Base-by-base conservation (phyloP, 345 rosid genomes). In the Alliaria petiolata region DNA sequence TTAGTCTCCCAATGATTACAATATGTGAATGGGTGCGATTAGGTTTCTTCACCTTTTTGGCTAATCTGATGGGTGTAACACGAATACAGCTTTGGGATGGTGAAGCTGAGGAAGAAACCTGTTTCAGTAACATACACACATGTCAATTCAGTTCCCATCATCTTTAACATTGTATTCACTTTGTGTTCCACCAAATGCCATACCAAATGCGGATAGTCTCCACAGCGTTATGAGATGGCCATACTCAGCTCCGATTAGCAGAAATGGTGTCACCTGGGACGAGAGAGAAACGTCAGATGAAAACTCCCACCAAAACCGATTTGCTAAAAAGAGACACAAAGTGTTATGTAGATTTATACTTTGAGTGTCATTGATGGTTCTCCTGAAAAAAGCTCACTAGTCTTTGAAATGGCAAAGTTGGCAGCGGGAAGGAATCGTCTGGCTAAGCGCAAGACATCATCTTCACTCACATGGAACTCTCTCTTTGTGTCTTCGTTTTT, bases 361-460 rank as follows among this genome's bases (percentile, higher is more conserved):
- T 89, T 91, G 66, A 93, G 93, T 65, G 98, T 93, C 90, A 79
- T 89, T 42, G 88, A 84, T 53, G 98, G 97, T 72, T 93, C 96
- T 53, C 97, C 98, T 1, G 97, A 91, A 84, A 93, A 93, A 19
- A 93, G 83, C 77, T 81, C 83, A 65, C 83, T 81, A 11, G 79
- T 80, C 86, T 74, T 86, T 6, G 82, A 84, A 78, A 89, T 91
- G 14, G 79, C 84, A 62, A 93, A 85, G 87, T 93, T 93, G 28
- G 86, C 54, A 4, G 87, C 86, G 2, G 97, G 98, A 70, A 91
- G 98, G 30, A 87, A 60, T 50, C 83, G 59, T 76, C 85, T 85
- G 34, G 91, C 83, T 19, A 83, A 66, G 72, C 85, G 71, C 71
- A 89, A 59, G 47, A 93, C 80, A 76, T 93, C 93, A 26, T 83